Percentiles rank a stretch among this genome's conserved stretches.
These are phyloP conservation scores for Hibiscus syriacus DNA, from an alignment of 345 rosid genomes.

Conservation along the genomic window DNA sequence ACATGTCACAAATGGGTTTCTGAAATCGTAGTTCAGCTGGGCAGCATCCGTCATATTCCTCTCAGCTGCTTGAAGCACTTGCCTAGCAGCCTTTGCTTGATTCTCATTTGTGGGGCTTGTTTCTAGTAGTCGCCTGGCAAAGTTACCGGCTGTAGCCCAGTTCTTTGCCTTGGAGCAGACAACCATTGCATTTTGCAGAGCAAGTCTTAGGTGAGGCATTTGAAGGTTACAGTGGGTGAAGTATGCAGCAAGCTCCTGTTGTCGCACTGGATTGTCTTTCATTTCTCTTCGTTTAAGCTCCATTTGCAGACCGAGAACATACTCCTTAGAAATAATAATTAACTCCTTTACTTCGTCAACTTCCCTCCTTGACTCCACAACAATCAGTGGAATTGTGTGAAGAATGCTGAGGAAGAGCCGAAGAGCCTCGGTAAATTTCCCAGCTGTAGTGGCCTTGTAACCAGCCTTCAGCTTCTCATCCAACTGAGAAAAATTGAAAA, in stretches of 20 bases:
- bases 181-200: conserved; percentile 66
- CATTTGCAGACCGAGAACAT: conserved; percentile 76
- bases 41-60: conserved; percentile 59
- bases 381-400: conserved; percentile 81
- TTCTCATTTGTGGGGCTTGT: conserved; percentile 65
- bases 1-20: conserved; percentile 89
- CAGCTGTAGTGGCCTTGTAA: conserved; percentile 77
- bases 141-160: conserved; percentile 66
- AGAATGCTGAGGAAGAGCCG: conserved; percentile 67
- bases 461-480: conserved; percentile 92
- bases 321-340: conserved; percentile 65
- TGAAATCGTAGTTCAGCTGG: conserved; percentile 72
- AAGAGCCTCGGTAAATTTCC: conserved; percentile 74
- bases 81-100: conserved; percentile 76
- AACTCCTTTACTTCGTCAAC: conserved; percentile 92
- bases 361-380: conserved; percentile 89
- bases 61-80: conserved; percentile 73
- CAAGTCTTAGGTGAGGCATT: conserved; percentile 70
- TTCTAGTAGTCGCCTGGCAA: conserved; percentile 68
- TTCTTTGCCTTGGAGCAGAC: conserved; percentile 79
- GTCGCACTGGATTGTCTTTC: conserved; percentile 61
- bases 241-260: conserved; percentile 96
- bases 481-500: conserved; percentile 65
- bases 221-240: conserved; percentile 95
- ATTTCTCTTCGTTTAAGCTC: conserved; percentile 76